phyloP scores from a whole-genome alignment of 2,329 filamentous ascomycete species.

The Alternaria conjuncta region DNA sequence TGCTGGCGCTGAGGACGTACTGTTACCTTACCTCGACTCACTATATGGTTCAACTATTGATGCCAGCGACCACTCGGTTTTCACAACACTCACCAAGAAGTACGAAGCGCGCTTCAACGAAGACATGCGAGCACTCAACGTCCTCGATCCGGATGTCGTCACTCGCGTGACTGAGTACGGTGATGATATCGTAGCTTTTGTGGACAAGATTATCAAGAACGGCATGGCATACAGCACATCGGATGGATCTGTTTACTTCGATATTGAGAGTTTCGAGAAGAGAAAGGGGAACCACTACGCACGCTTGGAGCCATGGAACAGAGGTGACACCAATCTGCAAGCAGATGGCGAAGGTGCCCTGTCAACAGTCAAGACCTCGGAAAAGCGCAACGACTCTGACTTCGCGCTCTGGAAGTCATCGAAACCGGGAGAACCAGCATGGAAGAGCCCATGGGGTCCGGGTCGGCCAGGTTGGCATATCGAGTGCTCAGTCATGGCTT shows the following conservation, averaged over 20 bases:
- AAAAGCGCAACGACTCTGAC: slow-evolving; percentile 79
- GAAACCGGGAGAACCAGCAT: slow-evolving; percentile 89
- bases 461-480: slow-evolving; percentile 96
- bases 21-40: slow-evolving; percentile 82
- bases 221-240: slow-evolving; percentile 78
- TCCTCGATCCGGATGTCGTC: slow-evolving; percentile 78
- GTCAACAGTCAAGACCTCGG: slow-evolving; percentile 58
- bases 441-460: slow-evolving; percentile 85
- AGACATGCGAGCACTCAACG: slow-evolving; percentile 87
- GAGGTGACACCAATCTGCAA: slow-evolving; percentile 80
- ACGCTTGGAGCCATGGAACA: slow-evolving; percentile 81
- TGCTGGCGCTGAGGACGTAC: slow-evolving; percentile 67
- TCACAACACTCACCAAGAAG: slow-evolving; percentile 82
- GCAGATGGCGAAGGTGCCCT: slow-evolving; percentile 91
- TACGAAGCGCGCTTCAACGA: slow-evolving; percentile 88
- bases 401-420: slow-evolving; percentile 95
- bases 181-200: slow-evolving; percentile 83
- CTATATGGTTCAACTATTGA: slow-evolving; percentile 63
- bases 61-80: slow-evolving; percentile 73
- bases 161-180: slow-evolving; percentile 94
- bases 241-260: slow-evolving; percentile 92
- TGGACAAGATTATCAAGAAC: slow-evolving; percentile 81
- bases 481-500: slow-evolving; percentile 95
- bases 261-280: slow-evolving; percentile 84
- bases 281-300: slow-evolving; percentile 81